Percentiles rank a stretch among this genome's conserved stretches.
These are phyloP conservation scores for Papilionanthe hybrid DNA, from an alignment of 116 monocot species.

Conservation along the genomic window DNA sequence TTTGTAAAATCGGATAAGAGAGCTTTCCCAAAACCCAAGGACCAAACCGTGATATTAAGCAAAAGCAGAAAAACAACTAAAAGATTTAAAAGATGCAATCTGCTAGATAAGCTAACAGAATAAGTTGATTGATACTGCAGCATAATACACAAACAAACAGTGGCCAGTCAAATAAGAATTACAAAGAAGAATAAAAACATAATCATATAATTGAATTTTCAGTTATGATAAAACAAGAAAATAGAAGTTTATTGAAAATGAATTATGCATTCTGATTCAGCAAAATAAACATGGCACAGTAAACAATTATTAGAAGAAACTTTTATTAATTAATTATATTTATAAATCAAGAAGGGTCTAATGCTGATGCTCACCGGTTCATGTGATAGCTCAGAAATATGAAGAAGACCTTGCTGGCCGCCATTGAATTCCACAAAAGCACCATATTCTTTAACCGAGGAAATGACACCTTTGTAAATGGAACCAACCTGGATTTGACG, in stretches of 20 bases:
- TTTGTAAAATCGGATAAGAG: too few relatives aligned
- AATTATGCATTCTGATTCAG: not conserved
- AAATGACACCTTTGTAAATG: constrained; percentile 79
- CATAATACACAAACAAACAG: too few relatives aligned
- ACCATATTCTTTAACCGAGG: constrained; percentile 91
- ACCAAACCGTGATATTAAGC: too few relatives aligned
- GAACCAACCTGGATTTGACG: constrained; percentile 82
- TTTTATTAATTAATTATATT: not conserved
- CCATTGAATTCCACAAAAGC: constrained; percentile 97
- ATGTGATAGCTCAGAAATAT: constrained; percentile 92
- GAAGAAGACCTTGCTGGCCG: constrained; percentile 89
- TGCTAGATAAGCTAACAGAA: too few relatives aligned
- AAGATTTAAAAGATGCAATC: too few relatives aligned
- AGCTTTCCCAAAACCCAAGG: too few relatives aligned
- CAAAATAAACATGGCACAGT: not conserved
- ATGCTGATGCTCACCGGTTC: constrained; percentile 42
- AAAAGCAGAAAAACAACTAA: too few relatives aligned
- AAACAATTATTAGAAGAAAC: too few relatives aligned
- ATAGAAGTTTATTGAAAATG: not conserved
- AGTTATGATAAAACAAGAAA: not conserved
- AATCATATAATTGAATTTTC: too few relatives aligned
- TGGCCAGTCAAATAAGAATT: too few relatives aligned
- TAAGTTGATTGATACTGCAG: too few relatives aligned
- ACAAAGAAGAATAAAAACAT: too few relatives aligned
- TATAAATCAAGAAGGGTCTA: not conserved